phyloP scores from a whole-genome alignment of 2,329 filamentous ascomycete species.

The Cordyceps javanica region DNA sequence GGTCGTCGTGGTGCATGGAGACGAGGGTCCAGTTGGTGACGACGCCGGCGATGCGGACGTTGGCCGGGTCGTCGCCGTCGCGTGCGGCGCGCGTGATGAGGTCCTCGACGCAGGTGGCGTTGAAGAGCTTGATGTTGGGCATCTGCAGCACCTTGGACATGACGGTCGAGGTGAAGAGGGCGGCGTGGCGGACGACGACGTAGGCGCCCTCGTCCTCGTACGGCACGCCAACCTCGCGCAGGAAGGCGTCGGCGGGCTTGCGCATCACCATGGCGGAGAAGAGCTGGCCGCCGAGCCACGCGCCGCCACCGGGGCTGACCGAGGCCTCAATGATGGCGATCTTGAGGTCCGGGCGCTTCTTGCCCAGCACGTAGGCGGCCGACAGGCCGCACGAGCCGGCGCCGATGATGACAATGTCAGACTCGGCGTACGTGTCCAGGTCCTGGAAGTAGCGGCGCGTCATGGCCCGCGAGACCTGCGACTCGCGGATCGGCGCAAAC shows the following conservation, averaged over 20 bases:
- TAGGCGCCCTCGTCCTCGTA: slow-evolving; percentile 86
- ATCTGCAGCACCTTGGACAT: slow-evolving; percentile 76
- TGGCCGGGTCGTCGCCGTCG: slow-evolving; percentile 33
- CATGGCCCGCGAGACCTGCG: slow-evolving; percentile 89
- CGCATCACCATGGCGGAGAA: slow-evolving; percentile 96
- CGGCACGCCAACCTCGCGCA: slow-evolving; percentile 72
- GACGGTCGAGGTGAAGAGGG: slow-evolving; percentile 84
- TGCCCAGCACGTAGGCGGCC: slow-evolving; percentile 77
- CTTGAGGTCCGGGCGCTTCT: slow-evolving; percentile 79
- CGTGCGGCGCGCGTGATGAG: slow-evolving; percentile 70
- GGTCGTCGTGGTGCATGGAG: slow-evolving; percentile 78
- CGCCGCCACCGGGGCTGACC: slow-evolving; percentile 80
- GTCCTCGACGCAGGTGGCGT: slow-evolving; percentile 87
- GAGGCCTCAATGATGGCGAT: slow-evolving; percentile 87
- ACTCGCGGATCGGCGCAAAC: slow-evolving; percentile 85
- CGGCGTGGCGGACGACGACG: slow-evolving; percentile 90
- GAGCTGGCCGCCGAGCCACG: slow-evolving; percentile 89
- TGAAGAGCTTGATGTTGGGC: slow-evolving; percentile 94
- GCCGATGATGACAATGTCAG: slow-evolving; percentile 88
- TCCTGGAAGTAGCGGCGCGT: slow-evolving; percentile 88
- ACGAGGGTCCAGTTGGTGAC: slow-evolving; percentile 97
- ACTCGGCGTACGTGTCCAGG: slow-evolving; percentile 83
- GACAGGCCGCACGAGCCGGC: slow-evolving; percentile 84
- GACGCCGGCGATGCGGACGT: slow-evolving; percentile 73
- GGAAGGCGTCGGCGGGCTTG: slow-evolving; percentile 82